A percentile compares a stretch with the other conserved stretches of the same genome.
phyloP scores from a whole-genome alignment of 768 basidiomycete genomes.

The Psilocybe azurescens region DNA sequence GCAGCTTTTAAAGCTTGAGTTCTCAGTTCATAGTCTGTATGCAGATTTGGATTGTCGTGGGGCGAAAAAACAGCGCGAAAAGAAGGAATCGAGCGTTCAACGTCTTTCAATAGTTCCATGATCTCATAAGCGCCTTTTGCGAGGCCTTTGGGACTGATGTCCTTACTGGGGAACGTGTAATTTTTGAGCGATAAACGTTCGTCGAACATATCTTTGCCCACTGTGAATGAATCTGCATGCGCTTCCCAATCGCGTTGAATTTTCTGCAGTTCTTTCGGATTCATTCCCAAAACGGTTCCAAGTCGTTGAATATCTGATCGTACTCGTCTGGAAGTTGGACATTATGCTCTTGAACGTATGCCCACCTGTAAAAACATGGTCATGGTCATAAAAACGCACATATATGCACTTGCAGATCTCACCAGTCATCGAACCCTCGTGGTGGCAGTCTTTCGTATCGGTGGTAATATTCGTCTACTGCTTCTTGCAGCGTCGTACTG shows the following conservation, averaged over 20 bases:
- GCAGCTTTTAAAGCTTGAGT: slow-evolving; percentile 42
- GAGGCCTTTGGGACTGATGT: slow-evolving; percentile 27
- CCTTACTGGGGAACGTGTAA: slow-evolving; percentile 35
- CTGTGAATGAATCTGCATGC: slow-evolving; percentile 42
- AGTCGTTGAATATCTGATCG: slow-evolving; percentile 70
- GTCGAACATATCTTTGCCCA: slow-evolving; percentile 37
- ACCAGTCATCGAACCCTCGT: slow-evolving; percentile 87
- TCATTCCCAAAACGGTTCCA: slow-evolving; percentile 82
- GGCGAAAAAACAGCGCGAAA: slow-evolving; percentile 59
- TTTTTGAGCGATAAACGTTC: slow-evolving; percentile 25
- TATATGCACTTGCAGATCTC: slow-evolving; percentile 24
- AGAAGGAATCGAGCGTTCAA: slow-evolving; percentile 46
- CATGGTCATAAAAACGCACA: background rate
- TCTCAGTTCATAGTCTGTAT: slow-evolving; percentile 40
- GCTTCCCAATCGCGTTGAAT: slow-evolving; percentile 43
- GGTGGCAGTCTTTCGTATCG: slow-evolving; percentile 82
- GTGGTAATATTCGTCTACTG: slow-evolving; percentile 76
- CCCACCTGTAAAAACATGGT: slow-evolving; percentile 37
- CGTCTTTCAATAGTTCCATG: slow-evolving; percentile 44
- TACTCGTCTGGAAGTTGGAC: slow-evolving; percentile 87
- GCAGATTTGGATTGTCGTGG: slow-evolving; percentile 50
- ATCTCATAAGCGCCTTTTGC: slow-evolving; percentile 35
- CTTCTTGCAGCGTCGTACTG: slow-evolving; percentile 76
- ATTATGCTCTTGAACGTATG: slow-evolving; percentile 60
- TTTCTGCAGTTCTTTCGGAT: slow-evolving; percentile 39